A percentile compares a stretch with the other conserved stretches of the same genome.
phyloP scores from a whole-genome alignment of 345 rosid species.

The Euphorbia tirucalli region DNA sequence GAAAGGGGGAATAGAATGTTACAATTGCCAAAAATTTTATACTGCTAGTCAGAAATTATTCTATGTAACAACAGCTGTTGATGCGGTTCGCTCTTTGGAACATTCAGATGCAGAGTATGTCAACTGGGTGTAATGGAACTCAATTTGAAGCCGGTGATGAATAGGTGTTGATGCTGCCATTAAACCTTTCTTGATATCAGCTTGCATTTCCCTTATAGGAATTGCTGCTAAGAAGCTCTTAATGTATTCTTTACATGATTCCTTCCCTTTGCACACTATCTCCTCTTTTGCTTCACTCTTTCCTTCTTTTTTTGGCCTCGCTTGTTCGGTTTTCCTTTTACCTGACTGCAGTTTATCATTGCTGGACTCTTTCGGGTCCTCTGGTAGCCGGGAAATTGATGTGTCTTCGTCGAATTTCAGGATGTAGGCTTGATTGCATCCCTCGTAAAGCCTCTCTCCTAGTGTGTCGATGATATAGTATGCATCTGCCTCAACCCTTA shows the following conservation, averaged over 20 bases:
- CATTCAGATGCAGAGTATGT: slow-evolving; percentile 16
- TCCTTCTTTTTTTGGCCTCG: background rate
- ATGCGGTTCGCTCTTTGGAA: background rate
- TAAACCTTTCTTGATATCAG: slow-evolving; percentile 59
- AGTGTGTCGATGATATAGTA: slow-evolving; percentile 65
- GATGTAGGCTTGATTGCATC: slow-evolving; percentile 57
- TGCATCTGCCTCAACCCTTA: slow-evolving; percentile 59
- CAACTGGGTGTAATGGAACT: slow-evolving; percentile 54
- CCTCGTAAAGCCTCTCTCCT: slow-evolving; percentile 67
- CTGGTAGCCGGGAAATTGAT: slow-evolving; percentile 27
- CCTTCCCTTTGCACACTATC: slow-evolving; percentile 46
- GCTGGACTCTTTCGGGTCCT: slow-evolving; percentile 17
- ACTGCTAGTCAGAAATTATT: background rate
- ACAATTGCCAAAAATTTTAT: slow-evolving; percentile 1
- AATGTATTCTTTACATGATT: slow-evolving; percentile 64
- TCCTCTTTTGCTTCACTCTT: slow-evolving; percentile 25
- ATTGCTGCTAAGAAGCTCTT: slow-evolving; percentile 69
- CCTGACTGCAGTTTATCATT: slow-evolving; percentile 1
- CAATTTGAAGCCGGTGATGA: slow-evolving; percentile 63
- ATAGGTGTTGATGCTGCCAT: slow-evolving; percentile 50
- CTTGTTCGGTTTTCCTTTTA: slow-evolving; percentile 13
- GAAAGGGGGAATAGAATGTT: background rate
- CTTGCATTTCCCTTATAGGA: slow-evolving; percentile 57
- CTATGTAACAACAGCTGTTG: background rate
- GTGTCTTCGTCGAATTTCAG: slow-evolving; percentile 53